Evolutionary conservation across 768 basidiomycete genomes (phyloP), one percentile per base, ranked within the genome.

Genomic region (Daedaleopsis nitida): DNA sequence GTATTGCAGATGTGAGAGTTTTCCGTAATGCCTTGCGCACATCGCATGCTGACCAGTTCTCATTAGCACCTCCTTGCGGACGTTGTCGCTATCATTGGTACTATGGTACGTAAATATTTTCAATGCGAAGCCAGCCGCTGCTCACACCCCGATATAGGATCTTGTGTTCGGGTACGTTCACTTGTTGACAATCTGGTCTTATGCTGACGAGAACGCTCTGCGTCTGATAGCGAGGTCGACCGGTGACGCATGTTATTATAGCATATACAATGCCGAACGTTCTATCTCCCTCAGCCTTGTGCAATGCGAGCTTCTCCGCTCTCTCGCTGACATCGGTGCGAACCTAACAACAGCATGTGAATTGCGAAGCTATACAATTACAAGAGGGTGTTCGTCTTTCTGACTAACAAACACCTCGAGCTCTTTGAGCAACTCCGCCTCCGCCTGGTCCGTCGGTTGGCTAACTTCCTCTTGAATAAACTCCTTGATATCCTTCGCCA

Each of bases 11-110:
- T 69, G 76, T 79, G 69, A 74, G 80, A 55, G 13, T 16, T 24
- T 64, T 44, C 47, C 49, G 55, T 48, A 53, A 49, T 27, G 39
- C n/a, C 23, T 24, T 57, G 17, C n/a, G 13, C 24, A 14, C 11
- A 34, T 24, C 54, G 23, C 27, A 14, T 54, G 35, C 53, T 58
- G 35, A 70, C 67, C 54, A 63, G 37, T 55, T 57, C 60, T 52
- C 58, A 68, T 68, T 47, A 87, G 88, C 92, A 94, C 76, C 89
- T 91, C 86, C 80, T 97, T 61, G 93, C 94, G 6, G 96, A 98
- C 69, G 95, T 91, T 45, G 96, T 99, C 52, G 88, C 96, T 51
- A 91, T 99, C 72, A 97, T 98, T 72, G 97, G 97, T 68, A 98
- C 96, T 49, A 96, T 97, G 96, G 94, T 88, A 72, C 66, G 85